phyloP scores from a whole-genome alignment of 1,284 basidiomycete species.

The Polyporus tsugae region DNA sequence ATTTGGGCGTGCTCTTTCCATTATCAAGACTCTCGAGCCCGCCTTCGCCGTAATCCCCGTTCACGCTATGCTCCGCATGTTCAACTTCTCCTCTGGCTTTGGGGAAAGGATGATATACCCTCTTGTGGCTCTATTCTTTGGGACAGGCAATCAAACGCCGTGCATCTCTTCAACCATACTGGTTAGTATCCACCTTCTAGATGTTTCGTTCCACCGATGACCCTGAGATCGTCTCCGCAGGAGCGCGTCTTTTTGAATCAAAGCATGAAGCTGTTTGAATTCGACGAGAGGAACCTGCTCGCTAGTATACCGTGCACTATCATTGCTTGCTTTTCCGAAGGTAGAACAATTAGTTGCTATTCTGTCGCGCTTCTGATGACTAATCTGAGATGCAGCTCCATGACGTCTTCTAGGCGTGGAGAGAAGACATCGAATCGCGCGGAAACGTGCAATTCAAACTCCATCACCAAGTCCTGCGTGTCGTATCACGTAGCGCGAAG shows the following conservation, averaged over 20 bases:
- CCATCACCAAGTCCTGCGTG: constrained; percentile 51
- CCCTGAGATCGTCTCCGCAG: constrained; percentile 21
- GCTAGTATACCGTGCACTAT: constrained; percentile 45
- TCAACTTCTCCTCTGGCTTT: constrained; percentile 65
- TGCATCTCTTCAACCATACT: constrained; percentile 65
- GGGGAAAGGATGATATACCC: constrained; percentile 66
- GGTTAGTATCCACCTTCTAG: constrained; percentile 24
- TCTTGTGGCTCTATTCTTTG: constrained; percentile 65
- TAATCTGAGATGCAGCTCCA: constrained; percentile 43
- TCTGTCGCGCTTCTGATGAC: neutral
- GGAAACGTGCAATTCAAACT: constrained; percentile 53
- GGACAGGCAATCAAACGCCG: constrained; percentile 69
- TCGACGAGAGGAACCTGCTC: constrained; percentile 42
- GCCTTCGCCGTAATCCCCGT: constrained; percentile 68
- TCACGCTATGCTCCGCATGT: constrained; percentile 63
- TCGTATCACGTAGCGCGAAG: constrained; percentile 41
- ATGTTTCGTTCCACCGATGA: no score
- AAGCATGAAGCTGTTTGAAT: constrained; percentile 57
- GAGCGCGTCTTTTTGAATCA: constrained; percentile 67
- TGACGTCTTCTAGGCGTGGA: constrained; percentile 58
- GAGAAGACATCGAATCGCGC: constrained; percentile 48
- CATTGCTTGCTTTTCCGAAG: constrained; percentile 46
- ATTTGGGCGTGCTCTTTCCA: constrained; percentile 63
- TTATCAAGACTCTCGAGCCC: constrained; percentile 61
- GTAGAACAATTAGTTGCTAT: constrained; percentile 24